phyloP scores from a whole-genome alignment of 2,329 filamentous ascomycete genomes.

The Penicillium brasilianum region DNA sequence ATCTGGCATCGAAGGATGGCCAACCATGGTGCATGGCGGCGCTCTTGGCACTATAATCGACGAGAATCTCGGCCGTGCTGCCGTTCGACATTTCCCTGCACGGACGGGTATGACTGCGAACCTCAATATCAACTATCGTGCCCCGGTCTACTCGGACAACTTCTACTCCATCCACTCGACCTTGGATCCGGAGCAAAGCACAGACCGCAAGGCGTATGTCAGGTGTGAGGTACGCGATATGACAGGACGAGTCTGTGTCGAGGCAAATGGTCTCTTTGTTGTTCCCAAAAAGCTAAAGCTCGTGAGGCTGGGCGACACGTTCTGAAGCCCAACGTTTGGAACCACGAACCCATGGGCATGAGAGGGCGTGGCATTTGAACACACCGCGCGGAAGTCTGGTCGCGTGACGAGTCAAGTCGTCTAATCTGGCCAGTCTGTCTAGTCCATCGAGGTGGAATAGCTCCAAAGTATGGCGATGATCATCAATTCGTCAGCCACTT shows the following conservation, averaged over 20 bases:
- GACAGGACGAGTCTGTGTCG: constrained; percentile 63
- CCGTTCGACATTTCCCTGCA: constrained; percentile 55
- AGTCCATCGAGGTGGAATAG: neutral
- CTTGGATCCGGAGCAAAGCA: constrained; percentile 48
- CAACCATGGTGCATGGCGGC: constrained; percentile 73
- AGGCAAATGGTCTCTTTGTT: constrained; percentile 64
- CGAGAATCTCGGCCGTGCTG: constrained; percentile 70
- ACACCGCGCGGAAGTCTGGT: neutral
- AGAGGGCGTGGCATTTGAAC: neutral
- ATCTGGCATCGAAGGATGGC: constrained; percentile 69
- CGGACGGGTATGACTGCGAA: constrained; percentile 62
- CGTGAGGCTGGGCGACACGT: constrained; percentile 46
- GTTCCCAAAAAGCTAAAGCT: constrained; percentile 58
- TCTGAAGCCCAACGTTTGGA: constrained; percentile 29
- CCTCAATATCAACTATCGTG: constrained; percentile 66
- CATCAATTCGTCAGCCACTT: constrained; percentile 8
- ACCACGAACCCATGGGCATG: neutral
- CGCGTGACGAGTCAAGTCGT: neutral
- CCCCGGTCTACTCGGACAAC: constrained; percentile 62
- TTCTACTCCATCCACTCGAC: constrained; percentile 66
- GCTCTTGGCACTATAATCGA: constrained; percentile 70
- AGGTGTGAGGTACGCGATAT: constrained; percentile 41
- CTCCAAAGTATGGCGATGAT: neutral
- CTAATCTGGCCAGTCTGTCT: neutral
- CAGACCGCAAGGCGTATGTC: constrained; percentile 46